phyloP scores from a whole-genome alignment of 2,329 filamentous ascomycete genomes.

The Trichoderma sp. region DNA sequence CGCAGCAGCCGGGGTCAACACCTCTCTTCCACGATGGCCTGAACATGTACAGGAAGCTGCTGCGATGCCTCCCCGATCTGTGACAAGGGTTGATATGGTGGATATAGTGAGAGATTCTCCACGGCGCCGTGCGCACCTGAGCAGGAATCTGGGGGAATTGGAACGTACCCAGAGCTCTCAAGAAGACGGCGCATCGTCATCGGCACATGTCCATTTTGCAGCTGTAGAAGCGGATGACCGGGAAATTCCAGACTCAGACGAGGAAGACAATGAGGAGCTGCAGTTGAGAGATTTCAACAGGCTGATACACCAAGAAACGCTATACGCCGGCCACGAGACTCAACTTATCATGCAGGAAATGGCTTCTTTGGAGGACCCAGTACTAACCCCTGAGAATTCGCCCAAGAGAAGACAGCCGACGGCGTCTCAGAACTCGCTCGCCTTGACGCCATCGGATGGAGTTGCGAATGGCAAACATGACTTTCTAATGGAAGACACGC shows the following conservation, averaged over 20 bases:
- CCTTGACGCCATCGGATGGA: neutral
- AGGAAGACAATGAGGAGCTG: slow-evolving; percentile 41
- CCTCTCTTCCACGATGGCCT: neutral
- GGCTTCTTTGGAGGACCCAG: slow-evolving; percentile 33
- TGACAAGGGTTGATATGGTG: too few species aligned
- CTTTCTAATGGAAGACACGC: neutral
- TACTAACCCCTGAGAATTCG: neutral
- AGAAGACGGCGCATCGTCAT: neutral
- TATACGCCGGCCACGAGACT: slow-evolving; percentile 38
- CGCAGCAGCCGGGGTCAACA: slow-evolving; percentile 26
- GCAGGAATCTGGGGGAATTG: neutral
- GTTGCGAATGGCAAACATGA: neutral
- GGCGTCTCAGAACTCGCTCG: neutral
- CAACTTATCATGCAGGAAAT: slow-evolving; percentile 40
- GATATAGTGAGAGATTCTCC: neutral
- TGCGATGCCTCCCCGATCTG: neutral
- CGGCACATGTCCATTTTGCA: neutral
- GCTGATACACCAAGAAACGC: slow-evolving; percentile 27
- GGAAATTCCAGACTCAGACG: slow-evolving; percentile 56
- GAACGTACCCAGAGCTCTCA: neutral
- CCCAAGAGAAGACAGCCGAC: too few species aligned
- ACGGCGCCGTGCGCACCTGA: neutral
- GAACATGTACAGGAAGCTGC: neutral
- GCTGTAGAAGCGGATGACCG: neutral
- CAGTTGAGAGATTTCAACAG: slow-evolving; percentile 8